Evolutionary conservation across 2,329 filamentous ascomycete species (phyloP), one percentile per base, ranked within the genome.

Genomic region (Geosmithia putterillii): DNA sequence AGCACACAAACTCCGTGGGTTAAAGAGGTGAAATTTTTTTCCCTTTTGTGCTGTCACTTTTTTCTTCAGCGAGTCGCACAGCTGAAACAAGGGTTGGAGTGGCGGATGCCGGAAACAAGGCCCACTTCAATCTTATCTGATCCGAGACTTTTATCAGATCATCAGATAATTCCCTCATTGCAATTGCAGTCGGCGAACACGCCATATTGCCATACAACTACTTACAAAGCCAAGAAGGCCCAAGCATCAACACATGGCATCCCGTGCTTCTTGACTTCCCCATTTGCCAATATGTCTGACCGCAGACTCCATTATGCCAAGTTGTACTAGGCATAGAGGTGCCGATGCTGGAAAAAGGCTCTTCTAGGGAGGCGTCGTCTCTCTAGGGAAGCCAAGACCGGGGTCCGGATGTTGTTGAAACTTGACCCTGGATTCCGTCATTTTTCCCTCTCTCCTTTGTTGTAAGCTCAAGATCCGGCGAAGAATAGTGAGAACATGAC

Each of bases 141-240:
- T 73, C 59, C 58, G 52, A 23, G 43, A 45, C 49, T 64, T 58
- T 64, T 64, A 62, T 64, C 69, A 68, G 70, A 73, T 73, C 59
- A 71, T 71, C 67, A 67, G 68, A 71, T 71, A 67, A 64, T 60
- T 61, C 58, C 58, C 63, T 64, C 63, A 61, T 56, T 57, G 52
- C 57, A 59, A 28, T n/a, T n/a, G 10, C 5, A 12, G 28, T 32
- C 10, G 28, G 10, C 10, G 15, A 32, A 12, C 28, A 32, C 28
- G 28, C 28, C 28, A 32, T 7, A 14, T 14, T 32, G 28, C 10
- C 28, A 32, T 32, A 12, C 10, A 9, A 32, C 28, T 12, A 32
- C 28, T 6, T 32, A 14, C 15, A 32, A n/a, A n/a, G n/a, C n/a
- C 10, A 14, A 32, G 28, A 9, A 32, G 10, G 10, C 10, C 28